phyloP scores from a whole-genome alignment of 2,329 filamentous ascomycete species.

The Metarhizium guizhouense region DNA sequence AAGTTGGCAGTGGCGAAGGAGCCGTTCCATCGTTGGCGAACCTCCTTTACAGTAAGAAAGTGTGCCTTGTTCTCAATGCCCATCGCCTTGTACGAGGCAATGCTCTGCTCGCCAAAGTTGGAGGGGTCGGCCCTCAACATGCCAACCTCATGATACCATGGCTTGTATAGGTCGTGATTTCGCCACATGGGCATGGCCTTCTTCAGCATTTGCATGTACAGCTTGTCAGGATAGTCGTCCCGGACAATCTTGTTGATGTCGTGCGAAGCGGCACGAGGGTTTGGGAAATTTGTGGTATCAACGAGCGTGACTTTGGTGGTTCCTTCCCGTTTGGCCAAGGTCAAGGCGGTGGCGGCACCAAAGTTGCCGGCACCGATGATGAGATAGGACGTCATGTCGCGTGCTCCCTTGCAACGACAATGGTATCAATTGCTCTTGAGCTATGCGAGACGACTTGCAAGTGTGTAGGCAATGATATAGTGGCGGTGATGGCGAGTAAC shows the following conservation, averaged over 20 bases:
- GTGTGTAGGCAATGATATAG: neutral
- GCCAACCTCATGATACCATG: slow-evolving; percentile 48
- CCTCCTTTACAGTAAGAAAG: slow-evolving; percentile 39
- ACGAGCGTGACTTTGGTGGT: slow-evolving; percentile 24
- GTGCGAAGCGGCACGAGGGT: slow-evolving; percentile 35
- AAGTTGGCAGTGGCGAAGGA: slow-evolving; percentile 50
- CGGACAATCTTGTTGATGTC: slow-evolving; percentile 36
- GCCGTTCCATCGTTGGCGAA: slow-evolving; percentile 45
- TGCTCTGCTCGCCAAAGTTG: slow-evolving; percentile 35
- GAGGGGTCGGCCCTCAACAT: slow-evolving; percentile 35
- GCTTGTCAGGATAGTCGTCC: slow-evolving; percentile 30
- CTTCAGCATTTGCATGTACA: slow-evolving; percentile 31
- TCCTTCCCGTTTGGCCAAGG: slow-evolving; percentile 20
- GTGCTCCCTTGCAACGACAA: neutral
- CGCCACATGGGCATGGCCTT: slow-evolving; percentile 32
- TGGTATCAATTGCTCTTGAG: too few relatives aligned
- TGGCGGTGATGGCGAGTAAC: neutral
- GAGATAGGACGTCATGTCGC: slow-evolving; percentile 16
- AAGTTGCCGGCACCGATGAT: slow-evolving; percentile 36
- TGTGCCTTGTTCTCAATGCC: slow-evolving; percentile 30
- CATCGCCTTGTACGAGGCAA: slow-evolving; percentile 26
- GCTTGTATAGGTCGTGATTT: slow-evolving; percentile 38
- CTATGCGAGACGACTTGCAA: neutral
- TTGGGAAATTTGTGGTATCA: slow-evolving; percentile 26
- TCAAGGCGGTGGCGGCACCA: slow-evolving; percentile 32